These are phyloP conservation scores for Brassica cretica DNA, from an alignment of 345 rosid genomes.

Conservation along the genomic window DNA sequence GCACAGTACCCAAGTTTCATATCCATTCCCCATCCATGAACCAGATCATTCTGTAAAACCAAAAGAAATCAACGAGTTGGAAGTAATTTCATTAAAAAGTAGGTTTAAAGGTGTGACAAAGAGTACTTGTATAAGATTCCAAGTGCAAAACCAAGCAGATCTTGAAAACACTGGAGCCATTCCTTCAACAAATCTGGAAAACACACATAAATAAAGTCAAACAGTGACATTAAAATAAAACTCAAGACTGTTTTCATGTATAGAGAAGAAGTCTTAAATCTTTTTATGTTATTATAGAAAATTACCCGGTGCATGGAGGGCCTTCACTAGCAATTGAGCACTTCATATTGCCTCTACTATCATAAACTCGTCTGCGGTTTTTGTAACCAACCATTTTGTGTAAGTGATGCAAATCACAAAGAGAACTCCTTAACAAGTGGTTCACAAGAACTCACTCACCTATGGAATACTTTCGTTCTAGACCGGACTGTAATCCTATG, in stretches of 20 bases:
- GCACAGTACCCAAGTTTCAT: slow-evolving; percentile 98
- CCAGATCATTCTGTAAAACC: slow-evolving; percentile 77
- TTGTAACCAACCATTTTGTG: slow-evolving; percentile 6
- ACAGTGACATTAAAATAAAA: neutral
- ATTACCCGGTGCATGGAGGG: slow-evolving; percentile 98
- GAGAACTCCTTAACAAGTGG: neutral
- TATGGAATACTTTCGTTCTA: slow-evolving; percentile 68
- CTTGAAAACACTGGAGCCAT: slow-evolving; percentile 99
- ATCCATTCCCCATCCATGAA: slow-evolving; percentile 99
- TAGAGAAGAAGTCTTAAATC: neutral
- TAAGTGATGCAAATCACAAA: neutral
- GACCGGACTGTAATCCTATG: slow-evolving; percentile 93
- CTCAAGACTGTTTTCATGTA: neutral
- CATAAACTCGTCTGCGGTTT: slow-evolving; percentile 77
- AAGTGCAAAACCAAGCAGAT: slow-evolving; percentile 97
- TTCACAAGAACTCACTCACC: slow-evolving; percentile 55
- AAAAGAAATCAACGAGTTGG: neutral
- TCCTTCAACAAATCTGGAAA: slow-evolving; percentile 89
- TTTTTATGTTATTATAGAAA: neutral
- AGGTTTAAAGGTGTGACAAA: neutral
- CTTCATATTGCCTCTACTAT: slow-evolving; percentile 76
- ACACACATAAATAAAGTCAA: neutral
- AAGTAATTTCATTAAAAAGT: neutral
- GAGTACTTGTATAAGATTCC: slow-evolving; percentile 97
- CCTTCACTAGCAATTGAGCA: slow-evolving; percentile 85